Conservation (phyloP, 2,329 filamentous ascomycete genomes). For the Paecilomyces niveus region DNA sequence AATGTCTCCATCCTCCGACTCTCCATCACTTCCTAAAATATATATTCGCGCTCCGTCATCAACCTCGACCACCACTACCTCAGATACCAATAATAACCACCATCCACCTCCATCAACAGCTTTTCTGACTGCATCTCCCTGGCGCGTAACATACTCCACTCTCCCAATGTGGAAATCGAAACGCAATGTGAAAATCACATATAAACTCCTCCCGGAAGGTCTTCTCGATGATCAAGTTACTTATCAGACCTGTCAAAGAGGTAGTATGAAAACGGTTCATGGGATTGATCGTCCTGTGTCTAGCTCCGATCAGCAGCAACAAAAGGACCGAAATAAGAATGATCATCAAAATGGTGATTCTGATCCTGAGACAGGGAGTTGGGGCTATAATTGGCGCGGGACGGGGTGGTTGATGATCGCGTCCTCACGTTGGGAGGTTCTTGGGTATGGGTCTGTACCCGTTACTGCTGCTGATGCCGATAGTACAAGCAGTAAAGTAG, state of each 20-base stretch:
- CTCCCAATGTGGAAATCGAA: conserved; percentile 32
- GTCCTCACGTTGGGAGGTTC: conserved; percentile 69
- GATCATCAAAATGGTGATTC: neutral
- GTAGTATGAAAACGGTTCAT: neutral
- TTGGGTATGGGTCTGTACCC: conserved; percentile 61
- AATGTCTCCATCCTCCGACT: neutral
- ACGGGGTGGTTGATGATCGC: conserved; percentile 68
- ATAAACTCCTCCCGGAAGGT: conserved; percentile 46
- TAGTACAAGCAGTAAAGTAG: conserved; percentile 10
- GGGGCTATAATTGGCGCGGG: conserved; percentile 68
- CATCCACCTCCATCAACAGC: neutral
- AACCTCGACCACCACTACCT: neutral
- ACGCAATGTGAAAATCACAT: conserved; percentile 74
- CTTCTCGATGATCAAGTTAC: neutral
- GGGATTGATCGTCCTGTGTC: neutral
- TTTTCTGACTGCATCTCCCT: conserved; percentile 10
- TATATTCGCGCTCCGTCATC: neutral
- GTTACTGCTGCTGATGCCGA: conserved; percentile 25
- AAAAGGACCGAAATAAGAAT: neutral
- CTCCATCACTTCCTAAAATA: neutral
- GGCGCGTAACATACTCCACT: conserved; percentile 6
- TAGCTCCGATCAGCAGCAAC: neutral
- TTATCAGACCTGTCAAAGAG: neutral
- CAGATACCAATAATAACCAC: neutral
- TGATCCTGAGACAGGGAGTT: conserved; percentile 12